phyloP scores from a whole-genome alignment of 2,329 filamentous ascomycete genomes.

The Epichloe typhina region DNA sequence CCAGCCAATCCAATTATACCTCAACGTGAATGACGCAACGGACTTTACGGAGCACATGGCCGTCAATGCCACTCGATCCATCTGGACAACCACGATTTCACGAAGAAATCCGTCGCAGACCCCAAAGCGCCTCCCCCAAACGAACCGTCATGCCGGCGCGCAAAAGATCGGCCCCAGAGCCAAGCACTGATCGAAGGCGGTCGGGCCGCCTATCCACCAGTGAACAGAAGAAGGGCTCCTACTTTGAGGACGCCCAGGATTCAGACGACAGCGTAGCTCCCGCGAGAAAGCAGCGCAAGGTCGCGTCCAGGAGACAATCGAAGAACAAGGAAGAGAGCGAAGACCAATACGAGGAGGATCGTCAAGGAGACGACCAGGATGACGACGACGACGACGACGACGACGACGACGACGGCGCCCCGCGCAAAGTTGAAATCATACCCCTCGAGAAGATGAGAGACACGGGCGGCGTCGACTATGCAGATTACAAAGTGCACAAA shows the following conservation, averaged over 20 bases:
- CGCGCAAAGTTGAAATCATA: constrained; percentile 21
- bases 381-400: constrained; percentile 22
- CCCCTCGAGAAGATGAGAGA: constrained; percentile 24
- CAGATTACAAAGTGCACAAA: constrained; percentile 37
- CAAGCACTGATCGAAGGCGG: constrained; percentile 23
- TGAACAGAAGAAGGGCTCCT: constrained; percentile 36
- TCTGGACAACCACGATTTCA: background rate
- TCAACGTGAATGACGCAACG: constrained; percentile 2
- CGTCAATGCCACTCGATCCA: background rate
- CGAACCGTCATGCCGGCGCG: constrained; percentile 2
- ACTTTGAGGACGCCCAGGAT: constrained; percentile 27
- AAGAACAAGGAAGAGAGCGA: constrained; percentile 5
- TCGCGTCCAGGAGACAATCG: constrained; percentile 12
- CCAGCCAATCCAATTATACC: background rate
- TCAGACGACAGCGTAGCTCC: constrained; percentile 9
- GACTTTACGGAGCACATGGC: background rate
- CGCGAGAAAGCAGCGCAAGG: constrained; percentile 16
- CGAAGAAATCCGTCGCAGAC: background rate
- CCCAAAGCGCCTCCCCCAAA: background rate
- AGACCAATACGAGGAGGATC: constrained; percentile 14
- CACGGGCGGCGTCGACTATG: constrained; percentile 28
- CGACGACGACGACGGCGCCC: constrained; percentile 26
- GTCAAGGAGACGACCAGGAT: constrained; percentile 9
- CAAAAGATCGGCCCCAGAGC: background rate
- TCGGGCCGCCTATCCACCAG: constrained; percentile 34